Conservation (phyloP, 805 yeast genomes). For the Saccharomycopsis sp. region DNA sequence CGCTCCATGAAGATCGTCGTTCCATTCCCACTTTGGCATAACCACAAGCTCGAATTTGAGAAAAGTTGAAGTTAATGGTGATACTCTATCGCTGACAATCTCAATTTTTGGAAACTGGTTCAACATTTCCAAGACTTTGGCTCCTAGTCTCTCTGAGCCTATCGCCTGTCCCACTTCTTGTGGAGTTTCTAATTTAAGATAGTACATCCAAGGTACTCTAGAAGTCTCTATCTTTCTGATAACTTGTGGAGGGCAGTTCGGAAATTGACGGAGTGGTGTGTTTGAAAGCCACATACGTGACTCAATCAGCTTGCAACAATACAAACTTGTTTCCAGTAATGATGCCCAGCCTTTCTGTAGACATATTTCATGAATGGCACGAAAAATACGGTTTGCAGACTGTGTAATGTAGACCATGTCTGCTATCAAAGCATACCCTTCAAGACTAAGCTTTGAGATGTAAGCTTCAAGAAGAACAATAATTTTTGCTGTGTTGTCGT, state of each 20-base stretch:
- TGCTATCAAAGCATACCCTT: conserved; percentile 85
- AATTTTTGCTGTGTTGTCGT: conserved; percentile 70
- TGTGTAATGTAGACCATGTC: conserved; percentile 93
- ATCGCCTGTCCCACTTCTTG: conserved; percentile 81
- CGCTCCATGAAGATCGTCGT: conserved; percentile 50
- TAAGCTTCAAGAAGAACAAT: conserved; percentile 78
- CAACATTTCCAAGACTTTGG: conserved; percentile 48
- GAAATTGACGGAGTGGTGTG: conserved; percentile 82
- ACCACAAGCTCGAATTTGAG: conserved; percentile 61
- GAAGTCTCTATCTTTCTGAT: conserved; percentile 73
- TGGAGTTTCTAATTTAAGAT: conserved; percentile 55
- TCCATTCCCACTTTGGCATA: conserved; percentile 77
- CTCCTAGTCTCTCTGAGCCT: conserved; percentile 62
- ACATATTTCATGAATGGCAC: conserved; percentile 81
- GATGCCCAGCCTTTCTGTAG: conserved; percentile 65
- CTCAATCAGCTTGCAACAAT: conserved; percentile 74
- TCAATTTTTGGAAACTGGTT: conserved; percentile 66
- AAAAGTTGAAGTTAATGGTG: conserved; percentile 71
- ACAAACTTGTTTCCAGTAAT: conserved; percentile 49
- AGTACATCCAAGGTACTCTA: conserved; percentile 75
- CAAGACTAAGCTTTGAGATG: conserved; percentile 68
- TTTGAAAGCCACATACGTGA: conserved; percentile 76
- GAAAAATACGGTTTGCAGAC: conserved; percentile 79
- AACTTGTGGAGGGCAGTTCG: conserved; percentile 61
- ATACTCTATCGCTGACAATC: conserved; percentile 48